phyloP scores from a whole-genome alignment of 306 rosid species.

The Vigna mungo region DNA sequence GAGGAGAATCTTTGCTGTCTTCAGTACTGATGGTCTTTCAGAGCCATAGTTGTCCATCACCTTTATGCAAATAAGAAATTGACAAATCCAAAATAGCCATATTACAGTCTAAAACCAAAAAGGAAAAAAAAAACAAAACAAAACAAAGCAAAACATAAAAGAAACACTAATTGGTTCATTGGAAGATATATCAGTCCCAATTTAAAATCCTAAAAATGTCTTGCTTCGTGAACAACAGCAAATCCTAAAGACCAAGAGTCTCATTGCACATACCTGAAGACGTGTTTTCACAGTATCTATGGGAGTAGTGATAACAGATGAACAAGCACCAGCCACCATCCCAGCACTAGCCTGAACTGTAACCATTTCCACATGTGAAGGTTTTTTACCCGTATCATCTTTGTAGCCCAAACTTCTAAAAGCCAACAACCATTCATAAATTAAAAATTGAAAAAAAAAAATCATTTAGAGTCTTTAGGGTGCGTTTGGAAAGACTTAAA shows the following conservation, averaged over 20 bases:
- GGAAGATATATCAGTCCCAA: conserved; percentile 20
- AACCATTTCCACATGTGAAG: conserved; percentile 79
- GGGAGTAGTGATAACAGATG: conserved; percentile 83
- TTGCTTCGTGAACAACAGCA: neutral
- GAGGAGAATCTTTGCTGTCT: conserved; percentile 70
- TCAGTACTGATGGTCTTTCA: conserved; percentile 85
- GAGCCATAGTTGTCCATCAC: conserved; percentile 78
- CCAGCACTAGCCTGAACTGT: conserved; percentile 89
- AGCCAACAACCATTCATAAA: conserved; percentile 29
- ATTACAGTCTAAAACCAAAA: neutral
- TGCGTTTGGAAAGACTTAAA: neutral
- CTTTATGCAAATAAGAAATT: conserved; percentile 44
- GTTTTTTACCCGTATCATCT: conserved; percentile 65
- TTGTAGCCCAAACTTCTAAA: conserved; percentile 71
- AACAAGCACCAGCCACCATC: conserved; percentile 84
- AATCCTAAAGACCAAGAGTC: conserved; percentile 10
- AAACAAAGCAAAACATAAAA: neutral
- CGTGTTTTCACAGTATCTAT: conserved; percentile 88
- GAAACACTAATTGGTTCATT: conserved; percentile 13
- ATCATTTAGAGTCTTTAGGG: neutral
- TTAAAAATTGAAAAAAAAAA: neutral
- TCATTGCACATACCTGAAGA: conserved; percentile 69
- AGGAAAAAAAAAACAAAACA: neutral
- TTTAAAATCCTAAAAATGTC: neutral
- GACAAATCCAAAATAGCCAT: conserved; percentile 32